These are phyloP conservation scores for Suillus subluteus DNA, from an alignment of 768 basidiomycete species.

Conservation along the genomic window DNA sequence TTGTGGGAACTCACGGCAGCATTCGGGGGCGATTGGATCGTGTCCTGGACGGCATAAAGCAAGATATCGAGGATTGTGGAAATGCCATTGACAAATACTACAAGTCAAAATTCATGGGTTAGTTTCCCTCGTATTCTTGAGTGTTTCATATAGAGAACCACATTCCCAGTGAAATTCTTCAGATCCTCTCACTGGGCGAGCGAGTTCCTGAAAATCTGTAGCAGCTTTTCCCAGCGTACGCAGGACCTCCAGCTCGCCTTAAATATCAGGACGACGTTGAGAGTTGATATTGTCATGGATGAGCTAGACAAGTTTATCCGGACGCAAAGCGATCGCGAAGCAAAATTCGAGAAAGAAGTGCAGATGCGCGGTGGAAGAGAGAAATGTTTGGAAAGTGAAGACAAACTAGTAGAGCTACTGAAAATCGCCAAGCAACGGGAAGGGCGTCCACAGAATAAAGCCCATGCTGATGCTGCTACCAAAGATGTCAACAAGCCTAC, in stretches of 20 bases:
- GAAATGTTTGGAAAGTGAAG: conserved; percentile 16
- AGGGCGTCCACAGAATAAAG: background rate
- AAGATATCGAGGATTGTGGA: conserved; percentile 47
- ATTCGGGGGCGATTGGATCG: conserved; percentile 38
- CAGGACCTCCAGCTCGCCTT: conserved; percentile 42
- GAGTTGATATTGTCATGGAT: conserved; percentile 35
- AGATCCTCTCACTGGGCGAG: conserved; percentile 40
- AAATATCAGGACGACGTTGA: conserved; percentile 39
- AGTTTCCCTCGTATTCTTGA: conserved; percentile 13
- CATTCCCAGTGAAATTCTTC: conserved; percentile 33
- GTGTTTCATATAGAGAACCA: conserved; percentile 8
- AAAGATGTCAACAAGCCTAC: background rate
- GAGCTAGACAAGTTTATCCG: background rate
- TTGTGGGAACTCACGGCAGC: conserved; percentile 32
- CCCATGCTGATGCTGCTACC: background rate
- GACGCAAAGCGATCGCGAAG: conserved; percentile 29
- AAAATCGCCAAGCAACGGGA: background rate
- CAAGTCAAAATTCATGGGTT: conserved; percentile 47
- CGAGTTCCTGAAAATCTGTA: conserved; percentile 37
- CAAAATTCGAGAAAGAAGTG: conserved; percentile 21
- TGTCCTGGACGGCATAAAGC: conserved; percentile 36
- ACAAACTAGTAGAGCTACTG: background rate
- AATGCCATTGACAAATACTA: conserved; percentile 50
- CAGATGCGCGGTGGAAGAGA: conserved; percentile 35
- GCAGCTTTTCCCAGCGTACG: conserved; percentile 38